phyloP scores from a whole-genome alignment of 2,329 filamentous ascomycete genomes.

The Penicillium sp. region DNA sequence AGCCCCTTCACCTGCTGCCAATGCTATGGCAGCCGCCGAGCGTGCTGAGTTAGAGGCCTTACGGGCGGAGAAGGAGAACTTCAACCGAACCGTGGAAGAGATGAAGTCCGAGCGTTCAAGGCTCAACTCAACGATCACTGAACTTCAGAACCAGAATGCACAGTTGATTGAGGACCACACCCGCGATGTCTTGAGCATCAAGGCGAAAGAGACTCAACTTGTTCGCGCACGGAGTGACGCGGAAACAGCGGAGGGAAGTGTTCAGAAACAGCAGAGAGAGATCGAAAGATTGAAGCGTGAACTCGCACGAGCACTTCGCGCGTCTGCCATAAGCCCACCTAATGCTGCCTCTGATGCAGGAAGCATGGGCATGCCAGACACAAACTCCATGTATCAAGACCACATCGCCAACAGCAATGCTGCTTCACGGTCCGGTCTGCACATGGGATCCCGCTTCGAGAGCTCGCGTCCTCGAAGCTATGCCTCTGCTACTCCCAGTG shows the following conservation, averaged over 20 bases:
- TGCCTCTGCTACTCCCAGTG: constrained; percentile 55
- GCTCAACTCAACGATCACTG: constrained; percentile 81
- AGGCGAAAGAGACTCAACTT: constrained; percentile 96
- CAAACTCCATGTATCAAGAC: constrained; percentile 41
- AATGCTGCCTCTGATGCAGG: constrained; percentile 52
- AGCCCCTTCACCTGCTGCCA: constrained; percentile 55
- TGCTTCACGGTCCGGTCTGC: constrained; percentile 32
- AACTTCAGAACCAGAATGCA: constrained; percentile 95
- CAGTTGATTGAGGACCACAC: constrained; percentile 97
- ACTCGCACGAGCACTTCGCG: constrained; percentile 51
- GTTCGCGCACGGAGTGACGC: constrained; percentile 87
- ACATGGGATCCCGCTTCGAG: constrained; percentile 42
- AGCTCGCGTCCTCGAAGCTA: constrained; percentile 41
- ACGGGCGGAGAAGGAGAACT: constrained; percentile 74
- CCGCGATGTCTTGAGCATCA: constrained; percentile 89
- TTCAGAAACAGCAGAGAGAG: constrained; percentile 80
- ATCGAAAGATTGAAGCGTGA: constrained; percentile 92
- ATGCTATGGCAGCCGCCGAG: constrained; percentile 70
- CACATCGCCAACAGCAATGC: constrained; percentile 28
- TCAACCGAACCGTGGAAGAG: constrained; percentile 73
- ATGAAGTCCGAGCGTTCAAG: constrained; percentile 76
- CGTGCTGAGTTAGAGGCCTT: constrained; percentile 72
- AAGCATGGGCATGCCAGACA: constrained; percentile 51
- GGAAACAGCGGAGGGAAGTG: constrained; percentile 81
- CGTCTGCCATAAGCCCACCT: constrained; percentile 39